Base-by-base conservation (phyloP, 495 filamentous ascomycete species). In the Cryomyces minteri region DNA sequence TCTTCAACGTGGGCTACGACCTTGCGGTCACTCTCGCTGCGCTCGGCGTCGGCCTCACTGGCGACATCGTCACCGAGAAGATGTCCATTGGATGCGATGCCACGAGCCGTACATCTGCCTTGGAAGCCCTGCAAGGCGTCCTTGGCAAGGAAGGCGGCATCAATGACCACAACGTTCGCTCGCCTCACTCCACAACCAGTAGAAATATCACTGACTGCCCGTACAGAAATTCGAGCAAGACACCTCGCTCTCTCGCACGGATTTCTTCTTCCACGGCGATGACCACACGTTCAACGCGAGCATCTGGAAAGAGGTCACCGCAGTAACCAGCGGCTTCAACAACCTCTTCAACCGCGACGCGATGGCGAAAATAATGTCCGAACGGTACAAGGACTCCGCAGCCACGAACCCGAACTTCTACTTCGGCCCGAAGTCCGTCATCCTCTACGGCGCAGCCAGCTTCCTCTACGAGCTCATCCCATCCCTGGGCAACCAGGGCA, bases 381-480 rank as follows among this genome's bases (percentile, higher is more conserved):
- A 64, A 42, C 55, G 64, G 28, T 67, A 59, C 41, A 47, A 63
- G 43, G 55, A 64, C 43, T 58, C 53, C 7, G 40, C 51, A 5
- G 50, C 43, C 2, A 52, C 63, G 39, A 67, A 64, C 47, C 43
- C 45, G 8, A 61, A 60, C 43, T 62, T 62, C 56, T 63, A 51
- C 50, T 64, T 66, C 44, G 60, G 62, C 31, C 60, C 59, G 7
- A 48, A 57, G 4, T 41, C 47, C 2, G 37, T 65, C 6, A 49
- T 67, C 0, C 53, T 67, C 1, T 64, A 52, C 51, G 61, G 61
- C 39, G 63, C 63, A 29, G 52, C 63, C 6, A 58, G 59, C 10
- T 67, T 64, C 58, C 51, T 67, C 25, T 67, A 64, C 51, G 59
- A 64, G 50, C 53, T 66, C 32, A 59, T 66, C 49, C 62, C 62